Evolutionary conservation across 2,329 filamentous ascomycete genomes (phyloP).

Genomic region (Aspergillus tamarii): DNA sequence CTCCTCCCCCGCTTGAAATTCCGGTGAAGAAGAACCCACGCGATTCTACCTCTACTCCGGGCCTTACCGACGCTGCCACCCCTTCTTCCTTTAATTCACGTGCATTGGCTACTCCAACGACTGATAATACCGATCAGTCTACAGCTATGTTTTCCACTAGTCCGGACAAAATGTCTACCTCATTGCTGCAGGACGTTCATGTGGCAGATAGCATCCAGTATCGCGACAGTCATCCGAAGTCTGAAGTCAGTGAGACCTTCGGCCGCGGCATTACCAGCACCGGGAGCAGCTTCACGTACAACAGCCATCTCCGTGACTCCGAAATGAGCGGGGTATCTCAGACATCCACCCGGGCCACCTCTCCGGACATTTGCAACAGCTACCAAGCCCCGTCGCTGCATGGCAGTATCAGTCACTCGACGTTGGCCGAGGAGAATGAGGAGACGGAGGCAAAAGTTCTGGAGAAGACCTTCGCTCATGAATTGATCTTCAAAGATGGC

Average conservation of each 20-base stretch:
- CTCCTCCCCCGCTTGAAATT: slow-evolving; percentile 51
- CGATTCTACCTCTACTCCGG: slow-evolving; percentile 38
- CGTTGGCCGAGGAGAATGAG: slow-evolving; percentile 72
- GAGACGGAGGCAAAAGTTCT: slow-evolving; percentile 83
- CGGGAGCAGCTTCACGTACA: slow-evolving; percentile 76
- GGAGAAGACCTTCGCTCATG: slow-evolving; percentile 89
- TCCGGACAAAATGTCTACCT: slow-evolving; percentile 33
- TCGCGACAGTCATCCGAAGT: slow-evolving; percentile 39
- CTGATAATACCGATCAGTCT: slow-evolving; percentile 30
- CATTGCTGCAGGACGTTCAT: slow-evolving; percentile 27
- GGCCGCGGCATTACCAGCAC: slow-evolving; percentile 75
- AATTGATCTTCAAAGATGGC: slow-evolving; percentile 92
- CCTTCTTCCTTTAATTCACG: slow-evolving; percentile 51
- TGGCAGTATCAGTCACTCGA: slow-evolving; percentile 67
- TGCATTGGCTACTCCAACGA: slow-evolving; percentile 33
- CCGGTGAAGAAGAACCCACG: slow-evolving; percentile 34
- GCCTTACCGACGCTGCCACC: slow-evolving; percentile 41
- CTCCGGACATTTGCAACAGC: slow-evolving; percentile 68
- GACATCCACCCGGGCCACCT: slow-evolving; percentile 84
- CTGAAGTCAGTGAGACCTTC: slow-evolving; percentile 36
- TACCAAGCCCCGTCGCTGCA: slow-evolving; percentile 67
- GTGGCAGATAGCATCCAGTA: slow-evolving; percentile 30
- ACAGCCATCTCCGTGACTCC: slow-evolving; percentile 73
- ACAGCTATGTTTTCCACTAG: slow-evolving; percentile 31
- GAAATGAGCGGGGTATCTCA: slow-evolving; percentile 79